Evolutionary conservation across 805 yeast genomes (phyloP), one percentile per base, ranked within the genome.

Genomic region (Nakazawaea ishiwadae): DNA sequence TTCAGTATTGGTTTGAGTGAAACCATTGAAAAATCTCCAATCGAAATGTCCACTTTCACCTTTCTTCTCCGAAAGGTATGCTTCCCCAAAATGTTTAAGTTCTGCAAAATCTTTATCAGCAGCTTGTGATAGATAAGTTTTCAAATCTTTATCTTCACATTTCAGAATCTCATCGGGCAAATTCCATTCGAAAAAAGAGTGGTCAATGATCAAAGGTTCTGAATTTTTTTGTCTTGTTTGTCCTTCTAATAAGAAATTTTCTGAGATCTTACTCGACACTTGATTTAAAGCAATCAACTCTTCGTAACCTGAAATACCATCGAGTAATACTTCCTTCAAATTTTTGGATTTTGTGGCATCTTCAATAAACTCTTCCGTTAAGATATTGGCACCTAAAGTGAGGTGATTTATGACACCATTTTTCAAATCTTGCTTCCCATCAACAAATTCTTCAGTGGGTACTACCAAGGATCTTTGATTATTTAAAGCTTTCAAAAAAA

Each of bases 1-100:
- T 34, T 24, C 40, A 0, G 56, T 44, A 31, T 51, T 47, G 26
- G 51, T 47, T 19, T 50, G 51, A 16, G 50, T 50, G 12, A 45
- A 39, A 3, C 55, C 55, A 41, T 54, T 54, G 53, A 68, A 68
- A 46, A 71, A 71, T 33, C 75, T 48, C 70, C 74, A 68, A 48
- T 71, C 77, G 48, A 54, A 68, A 49, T 71, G 76, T 40, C 44
- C 69, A 46, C 68, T 72, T 59, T 40, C 62, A 30, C 44, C 29
- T 29, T 47, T 31, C 63, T 45, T 60, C 51, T 16, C 57, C 40
- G n/a, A 60, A 33, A 21, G 60, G 18, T 55, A 42, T 4, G 77
- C 71, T 51, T 73, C 77, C 39, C 60, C 56, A 45, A 72, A 72
- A 48, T 64, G 66, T 42, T 69, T 66, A 0, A 30, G 34, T 4